A percentile compares a stretch with the other conserved stretches of the same genome.
These are phyloP conservation scores for Penicillium ochrochloron DNA, from an alignment of 495 filamentous ascomycete genomes.

Conservation along the genomic window DNA sequence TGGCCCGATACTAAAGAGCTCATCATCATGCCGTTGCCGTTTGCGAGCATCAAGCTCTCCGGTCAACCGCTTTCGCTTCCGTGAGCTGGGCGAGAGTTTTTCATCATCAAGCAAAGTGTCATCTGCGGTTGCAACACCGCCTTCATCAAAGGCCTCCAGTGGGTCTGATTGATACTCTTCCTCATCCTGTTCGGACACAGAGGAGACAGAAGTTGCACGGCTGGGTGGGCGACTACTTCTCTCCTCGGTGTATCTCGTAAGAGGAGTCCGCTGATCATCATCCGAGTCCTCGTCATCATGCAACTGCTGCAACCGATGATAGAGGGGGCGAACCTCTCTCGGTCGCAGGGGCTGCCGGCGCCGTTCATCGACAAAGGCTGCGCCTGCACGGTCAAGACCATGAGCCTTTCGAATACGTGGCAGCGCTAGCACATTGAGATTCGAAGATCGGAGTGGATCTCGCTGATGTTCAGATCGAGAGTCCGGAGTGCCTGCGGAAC, in stretches of 20 bases:
- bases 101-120: slow-evolving; percentile 16
- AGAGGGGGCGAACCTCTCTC: slow-evolving; percentile 57
- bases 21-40: slow-evolving; percentile 75
- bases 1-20: slow-evolving; percentile 64
- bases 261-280: slow-evolving; percentile 60
- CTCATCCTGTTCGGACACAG: slow-evolving; percentile 65
- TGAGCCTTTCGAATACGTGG: slow-evolving; percentile 73
- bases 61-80: slow-evolving; percentile 72
- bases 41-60: slow-evolving; percentile 67
- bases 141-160: slow-evolving; percentile 22
- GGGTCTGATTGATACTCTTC: slow-evolving; percentile 56
- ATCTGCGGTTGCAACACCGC: slow-evolving; percentile 2
- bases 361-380: slow-evolving; percentile 76
- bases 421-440: slow-evolving; percentile 65
- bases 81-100: slow-evolving; percentile 50
- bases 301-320: slow-evolving; percentile 60
- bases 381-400: slow-evolving; percentile 62
- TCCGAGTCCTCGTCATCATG: slow-evolving; percentile 67
- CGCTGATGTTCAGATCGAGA: slow-evolving; percentile 52
- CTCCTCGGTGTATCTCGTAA: slow-evolving; percentile 77
- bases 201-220: slow-evolving; percentile 71
- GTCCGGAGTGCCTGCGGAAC: slow-evolving; percentile 67
- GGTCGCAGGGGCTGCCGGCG: slow-evolving; percentile 63
- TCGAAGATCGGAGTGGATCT: slow-evolving; percentile 40
- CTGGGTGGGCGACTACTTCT: slow-evolving; percentile 80